Evolutionary conservation across 352 stramenopile species (phyloP), one percentile per base, ranked within the genome.

Genomic region (Globisporangium abappressorium): DNA sequence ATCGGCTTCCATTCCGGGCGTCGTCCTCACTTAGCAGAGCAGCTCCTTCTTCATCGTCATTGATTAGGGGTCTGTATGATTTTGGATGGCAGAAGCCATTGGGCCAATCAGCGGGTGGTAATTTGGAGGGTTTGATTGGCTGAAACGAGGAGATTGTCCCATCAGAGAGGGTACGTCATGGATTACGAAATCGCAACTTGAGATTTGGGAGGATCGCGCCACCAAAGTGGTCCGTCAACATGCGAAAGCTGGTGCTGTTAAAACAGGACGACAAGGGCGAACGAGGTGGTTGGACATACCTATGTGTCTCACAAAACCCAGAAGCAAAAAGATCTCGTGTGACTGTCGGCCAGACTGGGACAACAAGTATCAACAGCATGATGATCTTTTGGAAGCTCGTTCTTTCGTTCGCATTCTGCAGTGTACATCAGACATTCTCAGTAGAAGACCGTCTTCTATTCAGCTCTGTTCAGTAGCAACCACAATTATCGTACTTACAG

Each of bases 171-270:
- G 20, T 61, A 30, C 18, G 30, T 61, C 30, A 61, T 61, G 30
- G 55, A 46, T 22, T 14, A 33, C 53, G 20, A 57, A 57, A 11
- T 28, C 12, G 14, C 1, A 26, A 26, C 54, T 59, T 33, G 6
- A 20, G 33, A 58, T 22, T 24, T 33, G 28, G 1, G 12, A 36
- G 2, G 55, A 61, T 61, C 20, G 30, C 55, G 55, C 7, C 55
- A 15, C 20, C 12, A 20, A 46, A 46, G 30, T 61, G 55, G 55
- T 61, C 55, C 55, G 30, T 61, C 55, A 61, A 61, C 55, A 61
- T 28, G 30, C 28, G 55, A 28, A 3, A 56, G 5, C 26, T 30
- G 57, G n/a, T 53, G 22, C 5, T 33, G 38, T 46, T 28, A 24
- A 22, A 46, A 28, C 24, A 20, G 24, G 3, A 28, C 34, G 15